A percentile compares a stretch with the other conserved stretches of the same genome.
phyloP scores from a whole-genome alignment of 192 early-diverging fungal genomes.

The Powellomyces hirtus region DNA sequence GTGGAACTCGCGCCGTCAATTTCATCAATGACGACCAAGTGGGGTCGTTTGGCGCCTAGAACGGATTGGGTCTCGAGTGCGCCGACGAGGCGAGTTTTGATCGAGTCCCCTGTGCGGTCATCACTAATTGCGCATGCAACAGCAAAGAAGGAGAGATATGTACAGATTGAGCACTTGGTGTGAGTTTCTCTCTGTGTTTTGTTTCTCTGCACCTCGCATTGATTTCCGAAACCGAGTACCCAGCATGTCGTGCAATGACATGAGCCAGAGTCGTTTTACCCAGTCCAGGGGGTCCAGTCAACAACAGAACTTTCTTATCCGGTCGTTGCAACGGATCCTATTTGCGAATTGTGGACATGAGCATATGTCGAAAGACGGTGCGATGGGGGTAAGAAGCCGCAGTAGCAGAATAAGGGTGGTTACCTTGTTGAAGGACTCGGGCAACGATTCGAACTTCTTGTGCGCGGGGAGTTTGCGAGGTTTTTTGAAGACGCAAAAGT shows the following conservation, averaged over 20 bases:
- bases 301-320: constrained; percentile 66
- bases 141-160: background rate
- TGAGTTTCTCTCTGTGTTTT: no score
- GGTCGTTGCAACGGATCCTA: constrained; percentile 56
- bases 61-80: constrained; percentile 78
- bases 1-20: constrained; percentile 84
- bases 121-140: constrained; percentile 66
- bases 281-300: constrained; percentile 89
- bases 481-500: constrained; percentile 82
- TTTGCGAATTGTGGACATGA: constrained; percentile 9
- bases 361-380: no score
- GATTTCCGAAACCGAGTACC: constrained; percentile 89
- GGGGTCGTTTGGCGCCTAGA: constrained; percentile 65
- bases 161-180: background rate
- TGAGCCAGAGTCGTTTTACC: constrained; percentile 98
- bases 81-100: constrained; percentile 71
- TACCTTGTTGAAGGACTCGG: no score
- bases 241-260: constrained; percentile 83
- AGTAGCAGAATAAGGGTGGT: no score
- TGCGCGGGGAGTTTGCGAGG: background rate
- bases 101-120: constrained; percentile 76
- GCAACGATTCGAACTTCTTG: background rate
- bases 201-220: constrained; percentile 67
- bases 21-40: constrained; percentile 89
- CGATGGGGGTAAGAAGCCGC: no score